These are phyloP conservation scores for Rhizophagus prolifer DNA, from an alignment of 192 early-diverging fungal genomes.

Conservation along the genomic window DNA sequence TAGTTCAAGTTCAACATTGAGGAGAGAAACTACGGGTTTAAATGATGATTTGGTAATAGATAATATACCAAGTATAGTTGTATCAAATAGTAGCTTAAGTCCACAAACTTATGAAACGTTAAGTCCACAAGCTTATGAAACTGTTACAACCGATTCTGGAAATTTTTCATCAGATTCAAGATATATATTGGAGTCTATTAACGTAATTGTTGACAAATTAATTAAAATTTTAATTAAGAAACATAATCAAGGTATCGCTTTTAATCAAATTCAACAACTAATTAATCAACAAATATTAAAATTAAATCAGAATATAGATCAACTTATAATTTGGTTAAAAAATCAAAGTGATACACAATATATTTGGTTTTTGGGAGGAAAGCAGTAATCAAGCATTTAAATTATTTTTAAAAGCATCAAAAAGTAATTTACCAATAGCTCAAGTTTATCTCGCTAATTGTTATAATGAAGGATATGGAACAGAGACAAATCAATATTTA, in stretches of 20 bases:
- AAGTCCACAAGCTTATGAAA: too few relatives aligned
- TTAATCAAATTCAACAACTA: not conserved
- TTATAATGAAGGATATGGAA: not conserved
- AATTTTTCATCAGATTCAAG: not conserved
- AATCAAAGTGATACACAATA: not conserved
- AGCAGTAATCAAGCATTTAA: not conserved
- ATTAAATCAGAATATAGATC: not conserved
- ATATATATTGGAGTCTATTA: not conserved
- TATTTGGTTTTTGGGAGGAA: not conserved
- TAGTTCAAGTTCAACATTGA: not conserved
- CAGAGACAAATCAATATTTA: not conserved
- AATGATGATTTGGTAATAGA: not conserved
- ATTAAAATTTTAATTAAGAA: not conserved
- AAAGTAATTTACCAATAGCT: not conserved
- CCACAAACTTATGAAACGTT: too few relatives aligned
- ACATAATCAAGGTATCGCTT: not conserved
- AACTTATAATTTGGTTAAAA: not conserved
- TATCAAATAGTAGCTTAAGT: too few relatives aligned
- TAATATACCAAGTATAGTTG: not conserved
- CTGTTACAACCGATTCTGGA: not conserved
- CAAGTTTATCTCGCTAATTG: not conserved
- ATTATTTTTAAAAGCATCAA: not conserved
- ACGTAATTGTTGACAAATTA: not conserved
- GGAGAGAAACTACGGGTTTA: not conserved
- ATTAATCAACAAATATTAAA: not conserved